Conservation (phyloP, 495 filamentous ascomycete species). For the Aspergillus cristatus region DNA sequence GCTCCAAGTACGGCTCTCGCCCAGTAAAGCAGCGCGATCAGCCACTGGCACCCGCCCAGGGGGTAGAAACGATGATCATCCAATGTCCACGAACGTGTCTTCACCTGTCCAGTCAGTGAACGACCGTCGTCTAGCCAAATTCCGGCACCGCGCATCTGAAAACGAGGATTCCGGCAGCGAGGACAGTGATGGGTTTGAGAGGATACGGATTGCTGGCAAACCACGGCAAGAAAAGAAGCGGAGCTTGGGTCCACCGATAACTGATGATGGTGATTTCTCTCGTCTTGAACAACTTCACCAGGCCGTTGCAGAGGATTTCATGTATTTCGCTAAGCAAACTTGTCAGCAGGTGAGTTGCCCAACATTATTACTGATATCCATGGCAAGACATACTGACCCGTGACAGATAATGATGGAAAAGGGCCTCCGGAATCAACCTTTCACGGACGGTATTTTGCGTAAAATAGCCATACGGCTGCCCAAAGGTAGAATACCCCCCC, state of each 20-base stretch:
- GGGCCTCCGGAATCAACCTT: conserved; percentile 53
- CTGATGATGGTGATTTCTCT: conserved; percentile 52
- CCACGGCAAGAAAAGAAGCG: conserved; percentile 25
- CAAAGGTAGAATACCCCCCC: conserved; percentile 34
- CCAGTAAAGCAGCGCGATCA: conserved; percentile 19
- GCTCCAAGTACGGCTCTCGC: conserved; percentile 51
- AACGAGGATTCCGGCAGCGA: conserved; percentile 39
- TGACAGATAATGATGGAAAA: conserved; percentile 41
- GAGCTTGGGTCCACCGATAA: conserved; percentile 61
- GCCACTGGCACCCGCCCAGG: conserved; percentile 20
- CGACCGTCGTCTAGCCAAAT: conserved; percentile 32
- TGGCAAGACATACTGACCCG: too few relatives aligned
- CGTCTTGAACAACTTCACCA: conserved; percentile 51
- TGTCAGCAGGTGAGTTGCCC: conserved; percentile 44
- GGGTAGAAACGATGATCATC: conserved; percentile 29
- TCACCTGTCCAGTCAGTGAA: conserved; percentile 61
- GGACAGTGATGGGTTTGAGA: conserved; percentile 57
- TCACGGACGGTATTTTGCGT: conserved; percentile 68
- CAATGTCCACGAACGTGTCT: conserved; percentile 74
- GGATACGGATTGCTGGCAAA: conserved; percentile 35
- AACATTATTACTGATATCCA: conserved; percentile 9
- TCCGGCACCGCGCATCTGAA: conserved; percentile 8
- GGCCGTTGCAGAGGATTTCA: conserved; percentile 57
- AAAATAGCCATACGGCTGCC: conserved; percentile 79
- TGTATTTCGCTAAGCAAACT: conserved; percentile 50